Evolutionary conservation across 2,329 filamentous ascomycete genomes (phyloP).

Genomic region (Xylaria sp.): DNA sequence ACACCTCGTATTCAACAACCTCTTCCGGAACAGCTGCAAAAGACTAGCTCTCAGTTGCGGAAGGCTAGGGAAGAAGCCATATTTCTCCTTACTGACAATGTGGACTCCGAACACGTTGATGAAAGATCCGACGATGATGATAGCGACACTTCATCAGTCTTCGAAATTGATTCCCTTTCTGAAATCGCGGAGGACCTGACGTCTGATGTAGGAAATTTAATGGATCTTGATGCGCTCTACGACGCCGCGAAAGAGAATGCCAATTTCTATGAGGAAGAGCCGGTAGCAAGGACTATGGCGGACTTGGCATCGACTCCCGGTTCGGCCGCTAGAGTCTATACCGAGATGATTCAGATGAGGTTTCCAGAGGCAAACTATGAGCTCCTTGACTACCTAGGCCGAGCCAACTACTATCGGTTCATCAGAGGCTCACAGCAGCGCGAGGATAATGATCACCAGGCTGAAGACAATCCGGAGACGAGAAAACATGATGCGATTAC

Average conservation of each 20-base stretch:
- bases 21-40: conserved; percentile 4
- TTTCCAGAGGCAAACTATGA: conserved; percentile 15
- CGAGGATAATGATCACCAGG: neutral
- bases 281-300: neutral
- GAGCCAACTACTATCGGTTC: conserved; percentile 7
- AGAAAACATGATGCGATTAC: neutral
- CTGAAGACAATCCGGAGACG: neutral
- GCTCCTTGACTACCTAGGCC: conserved; percentile 8
- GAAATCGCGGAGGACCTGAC: conserved; percentile 17
- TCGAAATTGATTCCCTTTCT: conserved; percentile 15
- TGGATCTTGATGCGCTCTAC: conserved; percentile 19
- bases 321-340: conserved; percentile 7
- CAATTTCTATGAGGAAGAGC: neutral
- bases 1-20: conserved; percentile 7
- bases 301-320: neutral
- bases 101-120: neutral
- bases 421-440: conserved; percentile 10
- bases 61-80: conserved; percentile 2
- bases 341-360: conserved; percentile 14
- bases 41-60: neutral
- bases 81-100: neutral
- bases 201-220: conserved; percentile 8
- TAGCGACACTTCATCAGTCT: conserved; percentile 18
- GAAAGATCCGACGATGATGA: conserved; percentile 3
- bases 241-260: conserved; percentile 12